Percentiles rank a stretch among this genome's conserved stretches.
phyloP scores from a whole-genome alignment of 192 early-diverging fungal species.

The Pilobolus umbonatus region DNA sequence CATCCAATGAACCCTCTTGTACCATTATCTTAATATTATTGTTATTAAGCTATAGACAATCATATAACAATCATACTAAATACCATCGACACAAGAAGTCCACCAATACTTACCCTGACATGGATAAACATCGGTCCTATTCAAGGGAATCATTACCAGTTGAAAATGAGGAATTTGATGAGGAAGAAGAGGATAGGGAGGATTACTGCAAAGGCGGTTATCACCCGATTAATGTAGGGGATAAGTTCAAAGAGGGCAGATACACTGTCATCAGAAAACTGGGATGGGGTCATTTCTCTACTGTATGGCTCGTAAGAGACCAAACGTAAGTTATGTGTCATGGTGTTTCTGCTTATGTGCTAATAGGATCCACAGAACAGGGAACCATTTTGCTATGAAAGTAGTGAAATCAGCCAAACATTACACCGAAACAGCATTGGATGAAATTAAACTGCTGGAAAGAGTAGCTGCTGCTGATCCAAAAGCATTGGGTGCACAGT shows the following conservation, averaged over 20 bases:
- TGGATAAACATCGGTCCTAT: neutral
- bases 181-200: conserved; percentile 82
- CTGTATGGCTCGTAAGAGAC: conserved; percentile 92
- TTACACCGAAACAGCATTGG: conserved; percentile 93
- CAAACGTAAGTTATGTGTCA: conserved; percentile 35
- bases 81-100: too few relatives aligned
- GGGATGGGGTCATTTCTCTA: conserved; percentile 99
- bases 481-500: conserved; percentile 46
- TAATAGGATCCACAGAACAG: too few relatives aligned
- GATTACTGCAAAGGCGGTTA: conserved; percentile 96
- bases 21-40: too few relatives aligned
- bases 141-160: conserved; percentile 5
- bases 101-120: too few relatives aligned
- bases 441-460: conserved; percentile 94
- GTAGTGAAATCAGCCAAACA: conserved; percentile 94
- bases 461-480: conserved; percentile 67
- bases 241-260: conserved; percentile 69
- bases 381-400: conserved; percentile 90
- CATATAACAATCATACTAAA: too few relatives aligned
- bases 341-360: neutral
- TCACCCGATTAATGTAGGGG: conserved; percentile 83
- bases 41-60: too few relatives aligned
- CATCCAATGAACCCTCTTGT: too few relatives aligned
- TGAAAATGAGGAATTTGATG: conserved; percentile 5
- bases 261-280: conserved; percentile 91